Conservation (phyloP, 1,284 basidiomycete genomes). For the Athelia sp. region DNA sequence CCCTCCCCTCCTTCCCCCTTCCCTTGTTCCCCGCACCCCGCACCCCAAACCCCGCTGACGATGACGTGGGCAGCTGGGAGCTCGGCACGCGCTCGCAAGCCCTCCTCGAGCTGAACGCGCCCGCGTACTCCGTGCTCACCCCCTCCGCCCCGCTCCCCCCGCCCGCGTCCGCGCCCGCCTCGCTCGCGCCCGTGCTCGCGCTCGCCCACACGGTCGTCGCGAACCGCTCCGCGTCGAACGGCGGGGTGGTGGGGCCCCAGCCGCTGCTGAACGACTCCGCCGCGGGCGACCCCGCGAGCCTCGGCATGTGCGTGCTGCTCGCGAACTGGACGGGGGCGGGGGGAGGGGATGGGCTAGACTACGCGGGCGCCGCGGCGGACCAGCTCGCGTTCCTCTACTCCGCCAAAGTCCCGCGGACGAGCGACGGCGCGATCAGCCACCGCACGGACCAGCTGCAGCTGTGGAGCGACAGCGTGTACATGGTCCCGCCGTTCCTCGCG, state of each 20-base stretch:
- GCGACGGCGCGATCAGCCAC: conserved; percentile 81
- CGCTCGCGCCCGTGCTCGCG: conserved; percentile 47
- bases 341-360: conserved; percentile 39
- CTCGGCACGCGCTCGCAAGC: conserved; percentile 75
- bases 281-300: conserved; percentile 78
- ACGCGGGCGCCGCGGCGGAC: conserved; percentile 59
- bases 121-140: conserved; percentile 60
- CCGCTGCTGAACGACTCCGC: conserved; percentile 51
- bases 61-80: conserved; percentile 63
- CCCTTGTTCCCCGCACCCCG: too few relatives aligned
- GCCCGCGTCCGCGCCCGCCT: conserved; percentile 25
- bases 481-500: conserved; percentile 91
- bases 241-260: conserved; percentile 38
- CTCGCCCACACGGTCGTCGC: conserved; percentile 55
- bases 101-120: conserved; percentile 63
- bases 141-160: conserved; percentile 39
- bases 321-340: conserved; percentile 66
- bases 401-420: conserved; percentile 58
- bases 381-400: conserved; percentile 69
- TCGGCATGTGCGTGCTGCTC: conserved; percentile 76
- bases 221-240: conserved; percentile 35
- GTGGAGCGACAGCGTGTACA: conserved; percentile 79
- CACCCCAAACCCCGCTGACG: too few relatives aligned
- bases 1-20: too few relatives aligned
- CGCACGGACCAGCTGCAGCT: conserved; percentile 60